Conservation (phyloP, 768 basidiomycete species). For the Lenzites betulinus region DNA sequence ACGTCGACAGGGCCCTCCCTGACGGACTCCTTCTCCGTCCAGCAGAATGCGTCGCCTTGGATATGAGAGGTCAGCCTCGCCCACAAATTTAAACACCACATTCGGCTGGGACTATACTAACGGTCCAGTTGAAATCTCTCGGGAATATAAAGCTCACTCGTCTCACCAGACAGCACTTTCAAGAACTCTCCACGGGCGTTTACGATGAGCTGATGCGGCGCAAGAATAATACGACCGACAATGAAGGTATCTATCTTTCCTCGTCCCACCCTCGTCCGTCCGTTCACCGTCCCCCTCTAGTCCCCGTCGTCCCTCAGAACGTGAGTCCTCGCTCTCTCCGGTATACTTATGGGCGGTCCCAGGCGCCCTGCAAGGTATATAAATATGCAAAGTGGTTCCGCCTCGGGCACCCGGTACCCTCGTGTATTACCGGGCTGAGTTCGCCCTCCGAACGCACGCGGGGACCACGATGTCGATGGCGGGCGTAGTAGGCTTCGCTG, state of each 20-base stretch:
- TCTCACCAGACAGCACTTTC: constrained; percentile 93
- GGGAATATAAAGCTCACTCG: constrained; percentile 73
- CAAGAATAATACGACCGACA: constrained; percentile 60
- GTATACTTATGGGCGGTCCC: too few species aligned
- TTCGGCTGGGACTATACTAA: constrained; percentile 40
- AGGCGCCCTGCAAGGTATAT: too few species aligned
- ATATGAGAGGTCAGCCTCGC: constrained; percentile 63
- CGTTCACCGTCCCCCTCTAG: constrained; percentile 38
- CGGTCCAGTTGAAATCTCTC: neutral
- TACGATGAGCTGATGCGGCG: constrained; percentile 93
- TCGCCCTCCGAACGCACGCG: too few species aligned
- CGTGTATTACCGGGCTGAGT: too few species aligned
- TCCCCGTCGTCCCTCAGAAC: constrained; percentile 93
- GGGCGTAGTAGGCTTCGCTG: too few species aligned
- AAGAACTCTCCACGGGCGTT: constrained; percentile 96
- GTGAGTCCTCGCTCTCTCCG: too few species aligned
- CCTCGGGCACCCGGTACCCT: too few species aligned
- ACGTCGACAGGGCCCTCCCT: too few species aligned
- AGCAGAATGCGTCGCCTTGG: constrained; percentile 54
- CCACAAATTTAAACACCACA: constrained; percentile 81
- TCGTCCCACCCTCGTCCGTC: constrained; percentile 15
- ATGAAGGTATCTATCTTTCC: constrained; percentile 54
- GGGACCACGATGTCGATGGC: too few species aligned
- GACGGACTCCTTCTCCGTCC: neutral
- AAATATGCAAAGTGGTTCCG: too few species aligned